Conservation (phyloP, 2,329 filamentous ascomycete genomes). For the Coniochaeta ligniaria region DNA sequence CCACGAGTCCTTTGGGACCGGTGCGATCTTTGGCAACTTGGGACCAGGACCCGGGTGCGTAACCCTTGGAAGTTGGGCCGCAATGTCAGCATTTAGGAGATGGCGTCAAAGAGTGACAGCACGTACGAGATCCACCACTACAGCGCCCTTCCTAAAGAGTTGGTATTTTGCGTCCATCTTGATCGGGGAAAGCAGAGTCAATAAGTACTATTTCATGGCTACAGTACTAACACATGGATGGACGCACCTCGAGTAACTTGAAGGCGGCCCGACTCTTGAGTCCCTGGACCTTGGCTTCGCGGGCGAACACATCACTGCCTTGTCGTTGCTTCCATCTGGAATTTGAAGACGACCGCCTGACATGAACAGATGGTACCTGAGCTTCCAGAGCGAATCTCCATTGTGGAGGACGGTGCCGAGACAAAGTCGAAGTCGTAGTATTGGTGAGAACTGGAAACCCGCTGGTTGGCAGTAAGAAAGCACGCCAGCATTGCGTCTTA, state of each 20-base stretch:
- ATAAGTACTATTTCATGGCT: neutral
- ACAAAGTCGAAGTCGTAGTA: neutral
- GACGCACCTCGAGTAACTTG: constrained; percentile 76
- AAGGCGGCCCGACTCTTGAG: constrained; percentile 89
- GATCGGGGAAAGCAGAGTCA: neutral
- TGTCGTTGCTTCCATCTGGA: constrained; percentile 77
- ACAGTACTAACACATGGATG: neutral
- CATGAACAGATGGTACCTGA: neutral
- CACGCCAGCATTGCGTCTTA: neutral
- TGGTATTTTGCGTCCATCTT: constrained; percentile 77
- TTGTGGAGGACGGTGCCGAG: too few species aligned
- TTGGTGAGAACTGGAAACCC: neutral
- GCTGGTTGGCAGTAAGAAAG: neutral
- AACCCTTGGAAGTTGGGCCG: constrained; percentile 45
- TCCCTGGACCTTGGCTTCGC: constrained; percentile 68
- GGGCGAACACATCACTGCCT: constrained; percentile 61
- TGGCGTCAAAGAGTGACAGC: neutral
- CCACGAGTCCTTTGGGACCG: constrained; percentile 66
- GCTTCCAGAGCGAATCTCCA: neutral
- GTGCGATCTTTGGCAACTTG: constrained; percentile 77
- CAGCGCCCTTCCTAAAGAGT: constrained; percentile 73
- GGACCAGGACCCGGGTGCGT: constrained; percentile 68
- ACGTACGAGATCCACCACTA: constrained; percentile 68
- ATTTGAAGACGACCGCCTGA: constrained; percentile 43
- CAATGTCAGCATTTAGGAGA: neutral